Percentiles rank a stretch among this genome's conserved stretches.
These are phyloP conservation scores for Penicillium daleae DNA, from an alignment of 495 filamentous ascomycete species.

Conservation along the genomic window DNA sequence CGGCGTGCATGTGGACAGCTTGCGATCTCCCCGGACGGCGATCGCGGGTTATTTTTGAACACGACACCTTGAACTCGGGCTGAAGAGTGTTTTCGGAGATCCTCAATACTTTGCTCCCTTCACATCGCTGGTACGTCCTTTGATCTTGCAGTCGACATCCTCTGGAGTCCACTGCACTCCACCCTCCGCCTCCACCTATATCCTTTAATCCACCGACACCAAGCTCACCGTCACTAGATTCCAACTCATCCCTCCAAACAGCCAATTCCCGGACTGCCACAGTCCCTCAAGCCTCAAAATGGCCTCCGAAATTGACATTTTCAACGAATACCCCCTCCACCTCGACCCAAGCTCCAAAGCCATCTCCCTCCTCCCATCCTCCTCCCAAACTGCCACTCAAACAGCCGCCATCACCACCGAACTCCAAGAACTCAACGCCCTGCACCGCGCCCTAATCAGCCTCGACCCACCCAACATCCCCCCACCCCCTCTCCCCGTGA, in stretches of 20 bases:
- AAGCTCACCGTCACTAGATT: conserved; percentile 16
- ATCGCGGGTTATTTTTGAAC: conserved; percentile 1
- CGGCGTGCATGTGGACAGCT: conserved; percentile 31
- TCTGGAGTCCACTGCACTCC: not conserved
- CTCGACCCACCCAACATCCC: conserved; percentile 61
- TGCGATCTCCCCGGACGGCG: conserved; percentile 22
- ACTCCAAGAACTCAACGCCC: conserved; percentile 69
- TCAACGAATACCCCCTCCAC: conserved; percentile 77
- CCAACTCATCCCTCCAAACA: conserved; percentile 8
- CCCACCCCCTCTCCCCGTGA: conserved; percentile 78
- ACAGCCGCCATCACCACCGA: conserved; percentile 59
- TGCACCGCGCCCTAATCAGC: conserved; percentile 71
- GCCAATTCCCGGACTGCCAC: conserved; percentile 7
- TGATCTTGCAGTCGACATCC: not conserved
- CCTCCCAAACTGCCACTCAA: conserved; percentile 37
- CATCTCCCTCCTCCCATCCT: conserved; percentile 61
- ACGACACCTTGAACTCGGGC: not conserved
- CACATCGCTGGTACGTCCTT: not conserved
- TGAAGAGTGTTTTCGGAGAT: not conserved
- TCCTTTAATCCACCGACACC: conserved; percentile 2
- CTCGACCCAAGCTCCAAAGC: conserved; percentile 79
- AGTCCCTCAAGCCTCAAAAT: conserved; percentile 30
- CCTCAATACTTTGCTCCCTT: not conserved
- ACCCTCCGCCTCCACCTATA: not conserved
- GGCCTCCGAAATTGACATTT: conserved; percentile 63